A percentile compares a stretch with the other conserved stretches of the same genome.
Evolutionary conservation across 257 asterid species (phyloP).

Genomic region (Solanum pinnatisectum): DNA sequence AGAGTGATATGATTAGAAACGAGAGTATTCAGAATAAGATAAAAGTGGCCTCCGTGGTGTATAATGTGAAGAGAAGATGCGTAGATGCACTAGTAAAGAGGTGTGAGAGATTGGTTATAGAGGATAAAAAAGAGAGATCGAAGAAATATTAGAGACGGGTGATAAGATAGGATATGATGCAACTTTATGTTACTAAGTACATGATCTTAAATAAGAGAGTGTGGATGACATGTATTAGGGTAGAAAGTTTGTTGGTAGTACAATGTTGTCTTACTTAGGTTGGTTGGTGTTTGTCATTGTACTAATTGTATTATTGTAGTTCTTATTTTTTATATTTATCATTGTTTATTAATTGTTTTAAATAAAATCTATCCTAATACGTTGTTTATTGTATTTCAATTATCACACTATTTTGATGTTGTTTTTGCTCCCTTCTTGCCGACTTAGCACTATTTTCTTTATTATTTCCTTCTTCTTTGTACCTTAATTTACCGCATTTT

Average conservation of each 20-base stretch:
- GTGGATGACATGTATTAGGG: not conserved
- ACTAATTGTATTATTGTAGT: not conserved
- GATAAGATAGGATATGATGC: no score
- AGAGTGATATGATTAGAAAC: not conserved
- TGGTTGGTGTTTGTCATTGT: not conserved
- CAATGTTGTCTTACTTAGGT: no score
- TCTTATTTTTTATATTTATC: no score
- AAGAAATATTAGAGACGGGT: no score
- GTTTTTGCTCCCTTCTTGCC: no score
- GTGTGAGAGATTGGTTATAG: no score
- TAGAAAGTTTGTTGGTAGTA: fast-evolving
- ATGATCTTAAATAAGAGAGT: not conserved
- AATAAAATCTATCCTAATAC: not conserved
- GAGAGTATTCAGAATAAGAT: no score
- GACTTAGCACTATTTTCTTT: not conserved
- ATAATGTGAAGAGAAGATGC: not conserved
- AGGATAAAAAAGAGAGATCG: no score
- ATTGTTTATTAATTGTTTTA: no score
- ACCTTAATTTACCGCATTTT: not conserved
- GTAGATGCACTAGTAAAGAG: not conserved
- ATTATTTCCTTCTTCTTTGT: not conserved
- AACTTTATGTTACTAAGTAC: not conserved
- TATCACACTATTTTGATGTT: no score
- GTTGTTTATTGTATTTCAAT: fast-evolving
- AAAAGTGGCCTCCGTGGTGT: not conserved